Evolutionary conservation across 768 basidiomycete species (phyloP), one percentile per base, ranked within the genome.

Genomic region (Filobasidium wieringae): DNA sequence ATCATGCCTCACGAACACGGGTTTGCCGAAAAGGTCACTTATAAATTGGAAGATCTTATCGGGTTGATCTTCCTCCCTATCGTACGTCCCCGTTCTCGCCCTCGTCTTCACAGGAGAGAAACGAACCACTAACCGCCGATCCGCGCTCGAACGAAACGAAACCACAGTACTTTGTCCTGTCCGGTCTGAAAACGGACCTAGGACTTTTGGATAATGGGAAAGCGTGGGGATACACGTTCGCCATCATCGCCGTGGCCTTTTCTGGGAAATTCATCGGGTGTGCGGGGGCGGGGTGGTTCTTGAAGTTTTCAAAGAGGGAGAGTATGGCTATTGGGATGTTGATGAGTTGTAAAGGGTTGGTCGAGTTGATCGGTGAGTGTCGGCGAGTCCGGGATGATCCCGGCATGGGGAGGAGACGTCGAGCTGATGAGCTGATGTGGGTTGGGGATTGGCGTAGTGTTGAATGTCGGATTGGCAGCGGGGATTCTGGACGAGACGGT

Each of bases 341-440:
- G 26, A 95, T 95, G 90, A 82, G 82, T 71, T 89, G 87, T 76
- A 88, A 93, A 75, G 88, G 87, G 84, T 85, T 58, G 47, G 80
- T 73, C 19, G 41, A 55, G 19, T 58, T 27, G 45, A 39, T 29
- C 12, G 17, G 51, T 19, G 17, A 19, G n/a, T 58, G 24, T 27
- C 56, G 14, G 2, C 12, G n/a, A n/a, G n/a, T 26, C 43, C 34
- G 19, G 40, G 33, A 30, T 32, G n/a, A n/a, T n/a, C 12, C 15
- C 33, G 32, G 50, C n/a, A n/a, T n/a, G n/a, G n/a, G 57, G 15
- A 57, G 41, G 41, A 43, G 15, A 19, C 19, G 41, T 14, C 24
- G 36, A n/a, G 36, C 11, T 9, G 9, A 37, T 9, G 9, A n/a
- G 36, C 36, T 37, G 36, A 47, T 47, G 43, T 14, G 43, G 19